phyloP scores from a whole-genome alignment of 257 asterid genomes.

The Primulina huaijiensis region DNA sequence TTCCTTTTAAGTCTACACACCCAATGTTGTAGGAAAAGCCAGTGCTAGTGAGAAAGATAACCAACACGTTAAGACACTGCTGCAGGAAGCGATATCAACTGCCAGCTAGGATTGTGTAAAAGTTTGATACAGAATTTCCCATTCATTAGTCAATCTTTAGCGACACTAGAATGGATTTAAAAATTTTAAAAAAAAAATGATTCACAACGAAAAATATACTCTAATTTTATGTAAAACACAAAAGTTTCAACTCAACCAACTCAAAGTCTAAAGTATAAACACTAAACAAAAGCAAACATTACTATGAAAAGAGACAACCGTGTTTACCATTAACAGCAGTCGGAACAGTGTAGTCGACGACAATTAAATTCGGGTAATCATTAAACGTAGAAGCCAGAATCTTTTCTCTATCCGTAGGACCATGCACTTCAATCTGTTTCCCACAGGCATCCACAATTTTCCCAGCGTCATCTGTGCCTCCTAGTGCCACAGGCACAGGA shows the following conservation, averaged over 20 bases:
- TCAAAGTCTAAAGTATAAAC: background rate
- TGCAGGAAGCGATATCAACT: background rate
- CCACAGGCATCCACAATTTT: conserved; percentile 43
- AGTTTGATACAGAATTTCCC: background rate
- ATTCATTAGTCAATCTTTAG: background rate
- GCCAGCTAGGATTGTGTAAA: background rate
- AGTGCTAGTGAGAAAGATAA: background rate
- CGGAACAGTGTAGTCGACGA: conserved; percentile 61
- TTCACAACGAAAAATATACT: background rate
- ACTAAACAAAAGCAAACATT: background rate
- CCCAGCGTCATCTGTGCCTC: conserved; percentile 44
- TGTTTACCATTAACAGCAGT: conserved; percentile 33
- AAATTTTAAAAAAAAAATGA: background rate
- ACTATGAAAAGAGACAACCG: background rate
- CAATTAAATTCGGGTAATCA: conserved; percentile 51
- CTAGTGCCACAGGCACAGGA: conserved; percentile 45
- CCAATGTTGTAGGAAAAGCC: background rate
- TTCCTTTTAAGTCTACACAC: background rate
- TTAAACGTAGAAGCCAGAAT: conserved; percentile 32
- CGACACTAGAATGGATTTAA: background rate
- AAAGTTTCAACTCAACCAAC: background rate
- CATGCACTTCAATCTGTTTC: conserved; percentile 46
- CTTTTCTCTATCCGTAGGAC: conserved; percentile 40
- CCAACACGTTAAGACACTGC: background rate
- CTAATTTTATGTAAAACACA: background rate